Percentiles rank a stretch among this genome's conserved stretches.
Conservation (phyloP, 2,329 filamentous ascomycete genomes). For the Podosphaera xanthii region DNA sequence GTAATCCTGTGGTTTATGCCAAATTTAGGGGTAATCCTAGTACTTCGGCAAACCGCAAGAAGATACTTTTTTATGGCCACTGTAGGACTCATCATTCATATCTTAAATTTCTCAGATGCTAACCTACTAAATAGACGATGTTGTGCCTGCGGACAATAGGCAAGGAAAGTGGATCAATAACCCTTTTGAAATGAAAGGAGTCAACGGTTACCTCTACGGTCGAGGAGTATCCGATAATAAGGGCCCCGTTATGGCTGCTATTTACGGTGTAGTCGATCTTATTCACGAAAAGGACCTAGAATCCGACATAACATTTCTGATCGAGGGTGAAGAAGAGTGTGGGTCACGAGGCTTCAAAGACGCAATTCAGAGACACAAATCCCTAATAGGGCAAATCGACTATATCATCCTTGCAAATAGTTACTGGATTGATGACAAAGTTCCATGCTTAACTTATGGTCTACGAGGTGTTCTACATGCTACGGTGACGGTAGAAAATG, state of each 20-base stretch:
- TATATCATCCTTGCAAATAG: slow-evolving; percentile 93
- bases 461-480: slow-evolving; percentile 84
- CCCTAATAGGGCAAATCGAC: slow-evolving; percentile 71
- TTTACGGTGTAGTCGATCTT: slow-evolving; percentile 82
- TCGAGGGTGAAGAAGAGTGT: slow-evolving; percentile 91
- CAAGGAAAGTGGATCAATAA: slow-evolving; percentile 67
- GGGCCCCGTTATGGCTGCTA: slow-evolving; percentile 76
- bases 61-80: slow-evolving; percentile 89
- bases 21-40: slow-evolving; percentile 59
- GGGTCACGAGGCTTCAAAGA: slow-evolving; percentile 80
- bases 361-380: slow-evolving; percentile 57
- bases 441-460: slow-evolving; percentile 87
- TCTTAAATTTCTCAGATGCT: not conserved
- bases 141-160: slow-evolving; percentile 71
- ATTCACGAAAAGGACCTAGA: slow-evolving; percentile 62
- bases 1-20: slow-evolving; percentile 85
- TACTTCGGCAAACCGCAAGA: slow-evolving; percentile 45
- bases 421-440: slow-evolving; percentile 94
- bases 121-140: slow-evolving; percentile 34
- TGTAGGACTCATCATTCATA: slow-evolving; percentile 19
- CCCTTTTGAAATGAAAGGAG: slow-evolving; percentile 71
- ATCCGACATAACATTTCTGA: slow-evolving; percentile 78
- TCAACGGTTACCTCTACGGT: slow-evolving; percentile 83
- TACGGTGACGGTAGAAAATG: slow-evolving; percentile 68
- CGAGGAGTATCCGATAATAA: slow-evolving; percentile 97